Evolutionary conservation across 2,329 filamentous ascomycete species (phyloP).

Genomic region (Metarhizium sp.): DNA sequence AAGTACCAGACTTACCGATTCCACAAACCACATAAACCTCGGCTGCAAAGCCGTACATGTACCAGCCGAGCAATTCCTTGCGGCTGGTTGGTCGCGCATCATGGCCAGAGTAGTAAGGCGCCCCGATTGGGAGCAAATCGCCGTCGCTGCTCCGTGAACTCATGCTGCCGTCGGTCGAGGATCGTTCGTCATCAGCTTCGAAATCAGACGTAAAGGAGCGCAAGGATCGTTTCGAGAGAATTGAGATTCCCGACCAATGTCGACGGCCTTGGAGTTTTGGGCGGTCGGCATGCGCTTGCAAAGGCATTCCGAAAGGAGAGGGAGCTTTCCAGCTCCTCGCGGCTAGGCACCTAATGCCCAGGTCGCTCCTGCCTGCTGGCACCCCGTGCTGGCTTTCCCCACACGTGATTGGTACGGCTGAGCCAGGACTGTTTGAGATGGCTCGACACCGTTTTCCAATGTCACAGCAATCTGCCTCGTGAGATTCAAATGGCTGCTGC

Average conservation of each 20-base stretch:
- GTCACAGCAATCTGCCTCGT: not conserved
- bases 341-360: not conserved
- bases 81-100: conserved; percentile 80
- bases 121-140: conserved; percentile 22
- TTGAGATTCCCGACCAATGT: conserved; percentile 40
- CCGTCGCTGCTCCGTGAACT: conserved; percentile 26
- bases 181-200: conserved; percentile 62
- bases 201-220: conserved; percentile 50
- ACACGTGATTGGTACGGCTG: conserved; percentile 3
- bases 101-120: conserved; percentile 63
- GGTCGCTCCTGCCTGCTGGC: not conserved
- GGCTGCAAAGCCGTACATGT: conserved; percentile 90
- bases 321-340: not conserved
- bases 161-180: conserved; percentile 27
- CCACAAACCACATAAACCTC: conserved; percentile 90
- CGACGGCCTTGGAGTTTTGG: conserved; percentile 30
- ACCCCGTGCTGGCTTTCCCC: not conserved
- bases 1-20: conserved; percentile 44
- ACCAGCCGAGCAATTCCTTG: conserved; percentile 89
- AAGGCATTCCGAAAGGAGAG: conserved; percentile 5
- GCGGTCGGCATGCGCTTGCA: conserved; percentile 20
- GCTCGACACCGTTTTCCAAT: no score
- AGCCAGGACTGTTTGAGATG: not conserved
- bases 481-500: not conserved
- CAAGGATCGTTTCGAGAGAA: conserved; percentile 45